Conservation (phyloP, 1,139 yeast genomes). For the Insectozyma bohioensis region DNA sequence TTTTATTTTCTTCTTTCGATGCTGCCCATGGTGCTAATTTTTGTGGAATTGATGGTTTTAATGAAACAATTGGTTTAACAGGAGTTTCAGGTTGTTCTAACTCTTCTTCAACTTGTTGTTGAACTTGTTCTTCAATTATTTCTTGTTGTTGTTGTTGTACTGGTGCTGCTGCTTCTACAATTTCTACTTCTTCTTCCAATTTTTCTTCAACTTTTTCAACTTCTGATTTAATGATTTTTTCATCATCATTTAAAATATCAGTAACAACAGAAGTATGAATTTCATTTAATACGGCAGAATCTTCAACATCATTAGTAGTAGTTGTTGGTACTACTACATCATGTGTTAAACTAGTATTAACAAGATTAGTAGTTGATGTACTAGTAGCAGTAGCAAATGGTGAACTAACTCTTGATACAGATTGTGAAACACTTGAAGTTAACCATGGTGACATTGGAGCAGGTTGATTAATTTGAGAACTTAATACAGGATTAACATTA, state of each 20-base stretch:
- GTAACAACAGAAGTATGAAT: constrained; percentile 40
- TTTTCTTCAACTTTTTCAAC: constrained; percentile 2
- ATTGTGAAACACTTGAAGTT: constrained; percentile 25
- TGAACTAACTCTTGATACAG: constrained; percentile 40
- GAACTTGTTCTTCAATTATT: constrained; percentile 1
- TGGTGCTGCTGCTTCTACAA: constrained; percentile 2
- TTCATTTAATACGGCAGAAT: constrained; percentile 34
- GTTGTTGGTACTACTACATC: too few relatives aligned
- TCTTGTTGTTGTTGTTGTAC: constrained; percentile 6
- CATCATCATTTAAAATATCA: constrained; percentile 35
- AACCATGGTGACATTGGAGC: constrained; percentile 45
- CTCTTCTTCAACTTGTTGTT: not conserved
- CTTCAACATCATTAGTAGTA: constrained; percentile 13
- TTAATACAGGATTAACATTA: constrained; percentile 23
- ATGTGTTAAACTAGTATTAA: constrained; percentile 3
- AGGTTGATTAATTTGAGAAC: constrained; percentile 27
- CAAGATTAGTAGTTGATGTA: constrained; percentile 12
- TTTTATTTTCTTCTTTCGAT: constrained; percentile 17
- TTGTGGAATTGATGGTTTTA: constrained; percentile 24
- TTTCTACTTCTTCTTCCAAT: constrained; percentile 3
- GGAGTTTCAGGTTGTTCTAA: constrained; percentile 2
- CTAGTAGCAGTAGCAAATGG: constrained; percentile 42
- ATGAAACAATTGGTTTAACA: constrained; percentile 9
- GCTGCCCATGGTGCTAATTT: constrained; percentile 20
- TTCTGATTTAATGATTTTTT: constrained; percentile 9